Evolutionary conservation across 2,329 filamentous ascomycete species (phyloP).

Genomic region (Beauveria caledonica): DNA sequence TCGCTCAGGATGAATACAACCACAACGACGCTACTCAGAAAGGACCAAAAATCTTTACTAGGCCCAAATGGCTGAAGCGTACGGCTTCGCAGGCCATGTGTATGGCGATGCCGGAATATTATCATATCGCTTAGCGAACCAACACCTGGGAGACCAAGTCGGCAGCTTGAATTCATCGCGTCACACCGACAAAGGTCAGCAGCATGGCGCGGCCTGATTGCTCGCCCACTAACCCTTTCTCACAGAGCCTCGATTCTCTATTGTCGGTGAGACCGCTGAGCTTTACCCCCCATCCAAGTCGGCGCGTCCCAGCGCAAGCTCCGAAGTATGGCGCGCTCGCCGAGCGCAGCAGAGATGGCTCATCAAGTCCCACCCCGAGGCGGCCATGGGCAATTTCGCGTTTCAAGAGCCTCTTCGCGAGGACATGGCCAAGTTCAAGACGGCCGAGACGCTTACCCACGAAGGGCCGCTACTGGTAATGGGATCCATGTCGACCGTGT

Average conservation of each 20-base stretch:
- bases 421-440: conserved; percentile 25
- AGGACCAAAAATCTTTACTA: conserved; percentile 23
- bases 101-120: conserved; percentile 27
- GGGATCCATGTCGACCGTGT: conserved; percentile 43
- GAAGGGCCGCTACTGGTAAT: conserved; percentile 39
- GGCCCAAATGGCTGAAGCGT: conserved; percentile 30
- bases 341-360: conserved; percentile 41
- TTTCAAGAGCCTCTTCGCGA: conserved; percentile 27
- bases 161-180: conserved; percentile 25
- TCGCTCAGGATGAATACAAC: conserved; percentile 26
- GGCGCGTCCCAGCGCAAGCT: conserved; percentile 17
- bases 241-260: conserved; percentile 24
- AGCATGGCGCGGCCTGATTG: not conserved
- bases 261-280: conserved; percentile 25
- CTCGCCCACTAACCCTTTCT: not conserved
- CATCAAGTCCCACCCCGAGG: conserved; percentile 41
- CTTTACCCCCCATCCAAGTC: conserved; percentile 26
- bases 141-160: conserved; percentile 16
- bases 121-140: conserved; percentile 21
- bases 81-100: conserved; percentile 23
- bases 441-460: conserved; percentile 19
- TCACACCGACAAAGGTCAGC: conserved; percentile 20
- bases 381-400: conserved; percentile 30
- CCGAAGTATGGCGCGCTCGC: conserved; percentile 22
- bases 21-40: conserved; percentile 18